Percentiles rank a stretch among this genome's conserved stretches.
Evolutionary conservation across 2,329 filamentous ascomycete genomes (phyloP).

Genomic region (Aspergillus ochraceoroseus): DNA sequence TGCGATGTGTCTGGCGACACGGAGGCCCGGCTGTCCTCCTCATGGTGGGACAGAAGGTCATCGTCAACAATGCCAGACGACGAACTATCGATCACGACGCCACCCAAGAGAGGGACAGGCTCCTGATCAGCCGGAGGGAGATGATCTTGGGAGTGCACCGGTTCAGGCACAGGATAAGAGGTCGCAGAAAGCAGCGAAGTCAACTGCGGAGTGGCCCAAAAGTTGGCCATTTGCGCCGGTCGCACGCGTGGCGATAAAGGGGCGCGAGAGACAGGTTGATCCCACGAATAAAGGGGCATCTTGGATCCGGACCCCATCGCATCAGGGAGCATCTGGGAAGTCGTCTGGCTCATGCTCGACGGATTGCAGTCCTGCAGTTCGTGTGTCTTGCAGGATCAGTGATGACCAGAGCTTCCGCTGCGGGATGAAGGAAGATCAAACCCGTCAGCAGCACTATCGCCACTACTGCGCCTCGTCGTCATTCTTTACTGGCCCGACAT

Average conservation of each 20-base stretch:
- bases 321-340: no score
- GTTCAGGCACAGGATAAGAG: slow-evolving; percentile 20
- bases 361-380: no score
- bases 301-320: no score
- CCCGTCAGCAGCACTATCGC: no score
- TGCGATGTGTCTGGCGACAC: neutral
- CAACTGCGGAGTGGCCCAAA: slow-evolving; percentile 11
- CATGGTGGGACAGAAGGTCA: neutral
- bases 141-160: neutral
- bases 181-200: slow-evolving; percentile 20
- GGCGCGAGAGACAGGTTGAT: no score
- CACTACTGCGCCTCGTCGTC: no score
- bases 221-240: neutral
- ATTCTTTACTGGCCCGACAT: no score
- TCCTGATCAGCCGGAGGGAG: neutral
- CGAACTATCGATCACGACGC: slow-evolving; percentile 1
- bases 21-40: neutral
- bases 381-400: no score
- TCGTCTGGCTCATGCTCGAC: no score
- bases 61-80: neutral
- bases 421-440: no score
- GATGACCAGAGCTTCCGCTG: no score
- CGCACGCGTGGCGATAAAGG: neutral
- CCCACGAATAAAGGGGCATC: no score
- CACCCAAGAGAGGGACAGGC: slow-evolving; percentile 2